Conservation (phyloP, 2,329 filamentous ascomycete species). For the Stagonosporopsis vannaccii region DNA sequence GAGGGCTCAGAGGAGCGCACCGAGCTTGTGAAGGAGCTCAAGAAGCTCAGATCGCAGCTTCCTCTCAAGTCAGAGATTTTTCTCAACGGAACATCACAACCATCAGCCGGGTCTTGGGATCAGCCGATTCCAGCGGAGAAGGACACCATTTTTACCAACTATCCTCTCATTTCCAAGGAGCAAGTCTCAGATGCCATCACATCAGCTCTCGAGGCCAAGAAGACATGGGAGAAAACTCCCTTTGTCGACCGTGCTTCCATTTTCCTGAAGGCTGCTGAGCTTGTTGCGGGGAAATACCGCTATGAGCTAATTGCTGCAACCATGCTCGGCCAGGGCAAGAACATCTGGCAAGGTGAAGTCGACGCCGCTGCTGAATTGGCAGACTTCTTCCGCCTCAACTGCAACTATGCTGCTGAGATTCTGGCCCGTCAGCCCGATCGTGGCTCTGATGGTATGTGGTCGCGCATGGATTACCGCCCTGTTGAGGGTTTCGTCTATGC, state of each 20-base stretch:
- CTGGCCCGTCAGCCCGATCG: constrained; percentile 85
- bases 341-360: constrained; percentile 97
- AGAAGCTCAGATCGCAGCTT: constrained; percentile 35
- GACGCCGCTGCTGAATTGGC: constrained; percentile 89
- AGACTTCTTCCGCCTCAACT: constrained; percentile 91
- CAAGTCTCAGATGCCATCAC: constrained; percentile 82
- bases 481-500: constrained; percentile 95
- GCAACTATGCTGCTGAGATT: constrained; percentile 88
- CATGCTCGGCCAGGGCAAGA: constrained; percentile 96
- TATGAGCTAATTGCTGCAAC: constrained; percentile 95
- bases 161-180: constrained; percentile 76
- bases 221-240: constrained; percentile 81
- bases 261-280: constrained; percentile 92
- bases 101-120: constrained; percentile 31
- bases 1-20: constrained; percentile 37
- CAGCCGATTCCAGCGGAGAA: constrained; percentile 58
- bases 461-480: constrained; percentile 81
- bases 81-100: constrained; percentile 37
- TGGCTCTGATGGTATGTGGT: constrained; percentile 84
- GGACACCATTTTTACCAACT: constrained; percentile 75
- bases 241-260: constrained; percentile 90
- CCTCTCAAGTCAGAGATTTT: constrained; percentile 37
- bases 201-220: constrained; percentile 80
- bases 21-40: constrained; percentile 34
- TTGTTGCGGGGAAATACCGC: constrained; percentile 87